A percentile compares a stretch with the other conserved stretches of the same genome.
Conservation (phyloP, 352 stramenopile genomes). For the Globisporangium nagaii region DNA sequence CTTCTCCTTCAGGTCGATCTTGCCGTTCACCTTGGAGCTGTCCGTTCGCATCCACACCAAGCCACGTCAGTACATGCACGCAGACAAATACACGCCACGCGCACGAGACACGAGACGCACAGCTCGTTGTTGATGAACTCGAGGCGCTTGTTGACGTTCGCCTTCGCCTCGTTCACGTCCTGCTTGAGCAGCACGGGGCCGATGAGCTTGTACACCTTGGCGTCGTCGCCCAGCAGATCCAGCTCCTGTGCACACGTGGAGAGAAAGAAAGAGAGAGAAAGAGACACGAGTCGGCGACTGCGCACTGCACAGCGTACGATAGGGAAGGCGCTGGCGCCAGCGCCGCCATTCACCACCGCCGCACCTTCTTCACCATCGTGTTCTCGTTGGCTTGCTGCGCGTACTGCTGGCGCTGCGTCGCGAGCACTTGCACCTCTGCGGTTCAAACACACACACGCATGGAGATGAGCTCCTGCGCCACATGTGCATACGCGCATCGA, state of each 20-base stretch:
- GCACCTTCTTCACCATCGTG: conserved; percentile 92
- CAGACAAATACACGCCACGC: no score
- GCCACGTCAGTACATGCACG: no score
- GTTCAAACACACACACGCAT: neutral
- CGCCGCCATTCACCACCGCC: neutral
- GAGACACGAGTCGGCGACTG: neutral
- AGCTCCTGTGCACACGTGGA: conserved; percentile 44
- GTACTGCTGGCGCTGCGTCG: conserved; percentile 86
- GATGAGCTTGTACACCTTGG: conserved; percentile 94
- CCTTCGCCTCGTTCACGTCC: conserved; percentile 90
- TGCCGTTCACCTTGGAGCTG: conserved; percentile 83
- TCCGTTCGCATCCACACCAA: neutral
- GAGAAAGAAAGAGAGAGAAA: neutral
- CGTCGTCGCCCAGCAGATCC: conserved; percentile 78
- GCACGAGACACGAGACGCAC: no score
- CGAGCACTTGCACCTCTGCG: conserved; percentile 76
- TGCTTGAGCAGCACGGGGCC: conserved; percentile 94
- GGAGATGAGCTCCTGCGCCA: neutral
- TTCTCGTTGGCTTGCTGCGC: conserved; percentile 94
- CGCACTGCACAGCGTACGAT: no score
- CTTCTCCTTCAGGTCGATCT: conserved; percentile 89
- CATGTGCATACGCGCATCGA: neutral
- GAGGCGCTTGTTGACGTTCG: conserved; percentile 93
- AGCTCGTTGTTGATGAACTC: conserved; percentile 96
- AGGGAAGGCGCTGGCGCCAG: no score